Conservation (phyloP, 202 grass and related monocot genomes). For the Musa balbisiana region DNA sequence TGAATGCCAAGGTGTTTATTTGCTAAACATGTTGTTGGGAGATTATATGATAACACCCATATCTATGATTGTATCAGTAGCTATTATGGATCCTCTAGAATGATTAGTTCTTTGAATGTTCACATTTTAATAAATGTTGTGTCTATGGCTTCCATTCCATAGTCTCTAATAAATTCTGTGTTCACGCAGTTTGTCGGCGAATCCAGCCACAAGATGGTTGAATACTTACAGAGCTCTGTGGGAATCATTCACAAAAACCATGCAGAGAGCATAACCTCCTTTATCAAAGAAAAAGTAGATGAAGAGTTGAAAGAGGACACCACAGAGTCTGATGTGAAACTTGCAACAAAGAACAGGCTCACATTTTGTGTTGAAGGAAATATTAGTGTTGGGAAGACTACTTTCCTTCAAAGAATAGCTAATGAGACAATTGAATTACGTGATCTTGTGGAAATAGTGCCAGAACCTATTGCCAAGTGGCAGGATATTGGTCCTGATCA, state of each 20-base stretch:
- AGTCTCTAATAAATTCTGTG: neutral
- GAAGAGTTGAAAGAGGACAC: conserved; percentile 60
- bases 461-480: conserved; percentile 88
- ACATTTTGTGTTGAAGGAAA: conserved; percentile 99
- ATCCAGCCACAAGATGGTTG: conserved; percentile 80
- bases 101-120: no score
- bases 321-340: conserved; percentile 29
- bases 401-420: conserved; percentile 89
- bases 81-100: no score
- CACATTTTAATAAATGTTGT: neutral
- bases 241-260: conserved; percentile 96
- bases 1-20: neutral
- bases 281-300: conserved; percentile 90
- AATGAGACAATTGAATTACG: conserved; percentile 92
- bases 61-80: no score
- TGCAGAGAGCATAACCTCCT: conserved; percentile 83
- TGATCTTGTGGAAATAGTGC: conserved; percentile 93
- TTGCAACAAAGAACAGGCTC: conserved; percentile 50
- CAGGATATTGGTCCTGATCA: conserved; percentile 92
- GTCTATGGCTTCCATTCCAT: no score
- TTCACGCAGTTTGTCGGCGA: conserved; percentile 70
- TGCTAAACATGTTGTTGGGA: neutral
- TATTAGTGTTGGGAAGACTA: conserved; percentile 93
- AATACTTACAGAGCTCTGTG: conserved; percentile 76
- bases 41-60: no score